These are phyloP conservation scores for Trametes pubescens DNA, from an alignment of 1,284 basidiomycete species.

Conservation along the genomic window DNA sequence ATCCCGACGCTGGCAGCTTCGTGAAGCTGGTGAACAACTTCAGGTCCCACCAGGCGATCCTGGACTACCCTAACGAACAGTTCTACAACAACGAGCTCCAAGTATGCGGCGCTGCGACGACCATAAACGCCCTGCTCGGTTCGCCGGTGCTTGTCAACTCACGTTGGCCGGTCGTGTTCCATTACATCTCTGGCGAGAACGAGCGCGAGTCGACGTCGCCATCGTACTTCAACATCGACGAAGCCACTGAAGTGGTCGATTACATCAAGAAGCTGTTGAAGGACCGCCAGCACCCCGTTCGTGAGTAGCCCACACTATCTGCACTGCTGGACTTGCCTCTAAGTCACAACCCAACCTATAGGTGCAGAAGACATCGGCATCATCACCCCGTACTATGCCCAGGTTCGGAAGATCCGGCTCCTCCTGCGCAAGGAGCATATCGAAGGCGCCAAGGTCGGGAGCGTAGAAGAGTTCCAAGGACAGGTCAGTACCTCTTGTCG, in stretches of 20 bases:
- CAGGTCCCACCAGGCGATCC: slow-evolving; percentile 63
- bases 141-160: slow-evolving; percentile 34
- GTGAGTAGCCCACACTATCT: slow-evolving; percentile 13
- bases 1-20: slow-evolving; percentile 43
- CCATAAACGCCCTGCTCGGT: slow-evolving; percentile 45
- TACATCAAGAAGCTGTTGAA: slow-evolving; percentile 46
- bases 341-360: slow-evolving; percentile 14
- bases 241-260: slow-evolving; percentile 50
- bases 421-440: slow-evolving; percentile 43
- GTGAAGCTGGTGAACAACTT: slow-evolving; percentile 63
- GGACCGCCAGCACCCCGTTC: slow-evolving; percentile 23
- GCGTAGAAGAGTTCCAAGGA: slow-evolving; percentile 71
- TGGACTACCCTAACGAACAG: slow-evolving; percentile 62
- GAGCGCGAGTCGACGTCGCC: slow-evolving; percentile 52
- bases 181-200: slow-evolving; percentile 53
- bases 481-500: slow-evolving; percentile 49
- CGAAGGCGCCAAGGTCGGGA: slow-evolving; percentile 59
- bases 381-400: slow-evolving; percentile 64
- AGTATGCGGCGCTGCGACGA: slow-evolving; percentile 47
- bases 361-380: slow-evolving; percentile 54
- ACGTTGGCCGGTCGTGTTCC: slow-evolving; percentile 57
- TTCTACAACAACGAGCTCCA: slow-evolving; percentile 64
- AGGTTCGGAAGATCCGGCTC: slow-evolving; percentile 55
- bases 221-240: slow-evolving; percentile 59
- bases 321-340: too few relatives aligned